A percentile compares a stretch with the other conserved stretches of the same genome.
Conservation (phyloP, 208 protist genomes). For the Phytomonas francai region DNA sequence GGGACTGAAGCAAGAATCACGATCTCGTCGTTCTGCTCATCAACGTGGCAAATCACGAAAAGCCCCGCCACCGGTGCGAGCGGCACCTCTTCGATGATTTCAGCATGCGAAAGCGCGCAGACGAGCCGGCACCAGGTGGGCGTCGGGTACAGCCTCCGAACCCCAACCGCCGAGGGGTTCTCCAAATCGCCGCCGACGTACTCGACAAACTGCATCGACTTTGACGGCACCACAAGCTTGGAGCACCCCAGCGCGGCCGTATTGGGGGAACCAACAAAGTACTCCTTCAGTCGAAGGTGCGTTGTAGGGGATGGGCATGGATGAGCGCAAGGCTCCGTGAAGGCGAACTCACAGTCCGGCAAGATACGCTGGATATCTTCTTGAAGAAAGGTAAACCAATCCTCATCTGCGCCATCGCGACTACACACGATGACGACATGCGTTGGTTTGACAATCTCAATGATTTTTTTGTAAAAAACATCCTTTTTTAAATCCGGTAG, state of each 20-base stretch:
- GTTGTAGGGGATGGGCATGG: slow-evolving; percentile 19
- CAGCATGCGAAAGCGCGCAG: slow-evolving; percentile 73
- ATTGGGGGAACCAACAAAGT: slow-evolving; percentile 51
- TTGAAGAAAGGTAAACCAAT: slow-evolving; percentile 62
- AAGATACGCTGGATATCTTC: slow-evolving; percentile 69
- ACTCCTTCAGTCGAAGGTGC: slow-evolving; percentile 32
- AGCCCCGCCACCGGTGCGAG: slow-evolving; percentile 65
- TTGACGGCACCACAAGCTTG: slow-evolving; percentile 58
- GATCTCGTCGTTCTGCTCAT: slow-evolving; percentile 67
- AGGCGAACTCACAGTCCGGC: slow-evolving; percentile 61
- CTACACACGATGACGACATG: slow-evolving; percentile 64
- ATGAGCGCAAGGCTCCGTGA: slow-evolving; percentile 20
- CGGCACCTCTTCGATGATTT: slow-evolving; percentile 65
- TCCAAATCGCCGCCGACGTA: slow-evolving; percentile 12
- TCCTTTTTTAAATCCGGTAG: slow-evolving; percentile 38
- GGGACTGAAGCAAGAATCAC: slow-evolving; percentile 54
- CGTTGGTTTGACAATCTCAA: slow-evolving; percentile 56
- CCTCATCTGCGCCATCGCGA: slow-evolving; percentile 30
- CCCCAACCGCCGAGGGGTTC: neutral
- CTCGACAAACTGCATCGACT: slow-evolving; percentile 44
- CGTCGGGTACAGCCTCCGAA: neutral
- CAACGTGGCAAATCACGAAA: slow-evolving; percentile 49
- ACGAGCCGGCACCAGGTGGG: slow-evolving; percentile 23
- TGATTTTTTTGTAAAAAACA: slow-evolving; percentile 65
- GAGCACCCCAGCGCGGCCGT: slow-evolving; percentile 50